Evolutionary conservation across 2,329 filamentous ascomycete genomes (phyloP), one percentile per base, ranked within the genome.

Genomic region (Colletotrichum tanaceti): DNA sequence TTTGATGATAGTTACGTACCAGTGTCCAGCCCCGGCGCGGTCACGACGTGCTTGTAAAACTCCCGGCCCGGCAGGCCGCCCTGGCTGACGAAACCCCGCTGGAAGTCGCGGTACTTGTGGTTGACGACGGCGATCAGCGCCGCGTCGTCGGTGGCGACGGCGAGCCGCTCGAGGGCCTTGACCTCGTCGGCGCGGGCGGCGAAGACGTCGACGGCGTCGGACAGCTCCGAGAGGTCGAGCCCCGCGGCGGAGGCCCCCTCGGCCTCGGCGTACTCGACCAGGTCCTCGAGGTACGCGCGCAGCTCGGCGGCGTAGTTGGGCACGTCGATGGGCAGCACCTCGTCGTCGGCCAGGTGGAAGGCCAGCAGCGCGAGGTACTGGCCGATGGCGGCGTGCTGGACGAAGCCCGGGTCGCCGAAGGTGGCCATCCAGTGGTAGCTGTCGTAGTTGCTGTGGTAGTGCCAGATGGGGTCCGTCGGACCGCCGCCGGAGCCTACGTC

Each of bases 401-500:
- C 81, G 58, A 87, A 89, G 0, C 81, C 84, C 1, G 85, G 85
- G 72, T 97, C 93, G 4, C 93, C 93, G 72, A 89, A 93, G 3
- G 83, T 90, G 16, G 90, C 85, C 92, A 96, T 96, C 93, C 93
- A 97, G 74, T 90, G 83, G 75, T 92, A 94, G 41, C 87, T 92
- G 75, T 97, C 93, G 75, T 94, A 97, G 79, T 96, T 96, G 0
- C 24, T 35, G 77, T 97, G 93, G 75, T 96, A 97, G 71, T 92
- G 90, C 75, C 91, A 93, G 7, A 93, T 81, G 0, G 90, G 82
- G 47, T 88, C 85, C 0, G 77, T 75, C 0, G 74, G 61, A 3
- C 80, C 80, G 10, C 76, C 75, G 0, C 74, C 73, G 47, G 89
- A 88, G 3, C 86, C 85, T 22, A 90, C 80, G 70, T 91, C 88